phyloP scores from a whole-genome alignment of 345 rosid species.

The Odontarrhena argentea region DNA sequence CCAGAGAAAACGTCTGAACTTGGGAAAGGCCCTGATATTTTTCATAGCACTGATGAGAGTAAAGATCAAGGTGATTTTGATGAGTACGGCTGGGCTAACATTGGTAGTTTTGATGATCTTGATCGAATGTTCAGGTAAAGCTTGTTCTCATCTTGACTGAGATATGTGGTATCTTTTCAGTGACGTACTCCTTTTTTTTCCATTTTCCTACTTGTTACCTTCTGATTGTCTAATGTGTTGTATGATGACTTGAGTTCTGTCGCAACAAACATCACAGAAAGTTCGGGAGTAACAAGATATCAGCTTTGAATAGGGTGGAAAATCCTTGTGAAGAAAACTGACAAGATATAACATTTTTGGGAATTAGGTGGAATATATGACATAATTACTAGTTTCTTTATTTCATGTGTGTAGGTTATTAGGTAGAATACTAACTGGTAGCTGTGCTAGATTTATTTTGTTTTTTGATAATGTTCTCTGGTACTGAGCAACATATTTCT shows the following conservation, averaged over 20 bases:
- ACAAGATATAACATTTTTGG: background rate
- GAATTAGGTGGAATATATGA: background rate
- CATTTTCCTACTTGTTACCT: background rate
- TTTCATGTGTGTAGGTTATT: background rate
- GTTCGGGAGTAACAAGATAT: background rate
- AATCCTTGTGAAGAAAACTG: background rate
- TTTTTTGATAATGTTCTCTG: background rate
- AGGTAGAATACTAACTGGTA: slow-evolving; percentile 12
- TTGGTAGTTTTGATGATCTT: slow-evolving; percentile 97
- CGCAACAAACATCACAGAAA: background rate
- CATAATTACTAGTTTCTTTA: background rate
- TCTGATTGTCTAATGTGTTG: background rate
- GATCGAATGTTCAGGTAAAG: slow-evolving; percentile 90
- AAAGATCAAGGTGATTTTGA: slow-evolving; percentile 77
- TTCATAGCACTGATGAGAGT: slow-evolving; percentile 56
- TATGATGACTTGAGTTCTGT: slow-evolving; percentile 3
- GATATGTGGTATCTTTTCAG: slow-evolving; percentile 4
- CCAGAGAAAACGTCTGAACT: slow-evolving; percentile 54
- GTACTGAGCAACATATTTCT: background rate
- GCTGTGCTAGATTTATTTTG: background rate
- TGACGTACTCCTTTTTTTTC: background rate
- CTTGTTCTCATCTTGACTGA: slow-evolving; percentile 24
- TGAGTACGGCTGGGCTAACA: slow-evolving; percentile 86
- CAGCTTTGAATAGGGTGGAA: slow-evolving; percentile 13
- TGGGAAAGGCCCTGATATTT: slow-evolving; percentile 56